phyloP scores from a whole-genome alignment of 345 rosid genomes.

The Kandelia obovata region DNA sequence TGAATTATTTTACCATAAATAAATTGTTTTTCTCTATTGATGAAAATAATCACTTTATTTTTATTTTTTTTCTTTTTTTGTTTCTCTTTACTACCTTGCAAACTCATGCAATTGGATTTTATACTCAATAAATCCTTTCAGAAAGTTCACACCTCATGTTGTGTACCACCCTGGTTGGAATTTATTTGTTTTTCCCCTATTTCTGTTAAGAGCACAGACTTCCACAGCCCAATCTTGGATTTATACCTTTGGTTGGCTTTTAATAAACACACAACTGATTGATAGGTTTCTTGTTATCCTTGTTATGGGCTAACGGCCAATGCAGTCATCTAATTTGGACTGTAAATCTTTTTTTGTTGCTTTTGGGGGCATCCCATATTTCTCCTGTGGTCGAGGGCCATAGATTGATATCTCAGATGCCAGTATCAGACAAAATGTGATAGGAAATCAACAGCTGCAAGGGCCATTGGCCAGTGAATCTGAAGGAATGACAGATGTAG shows the following conservation, averaged over 20 bases:
- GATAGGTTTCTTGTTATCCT: background rate
- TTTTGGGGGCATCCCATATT: constrained; percentile 4
- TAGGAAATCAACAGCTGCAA: constrained; percentile 36
- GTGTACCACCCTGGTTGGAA: too few relatives aligned
- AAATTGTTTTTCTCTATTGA: background rate
- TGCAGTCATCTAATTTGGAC: background rate
- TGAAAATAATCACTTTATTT: background rate
- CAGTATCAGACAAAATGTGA: constrained; percentile 45
- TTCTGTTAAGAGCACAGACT: too few relatives aligned
- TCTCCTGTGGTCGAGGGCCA: constrained; percentile 19
- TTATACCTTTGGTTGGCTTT: background rate
- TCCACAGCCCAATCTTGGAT: too few relatives aligned
- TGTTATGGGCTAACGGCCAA: background rate
- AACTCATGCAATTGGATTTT: too few relatives aligned
- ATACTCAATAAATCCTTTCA: too few relatives aligned
- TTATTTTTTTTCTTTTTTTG: background rate
- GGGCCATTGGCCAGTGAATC: constrained; percentile 34
- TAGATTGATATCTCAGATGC: constrained; percentile 46
- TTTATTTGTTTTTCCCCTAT: too few relatives aligned
- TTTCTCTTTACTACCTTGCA: too few relatives aligned
- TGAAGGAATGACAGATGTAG: constrained; percentile 31
- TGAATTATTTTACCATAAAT: background rate
- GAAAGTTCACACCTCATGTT: too few relatives aligned
- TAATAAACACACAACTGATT: background rate
- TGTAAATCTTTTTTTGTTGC: background rate